Conservation (phyloP, 768 basidiomycete species). For the Candolleomyces efflorescens region DNA sequence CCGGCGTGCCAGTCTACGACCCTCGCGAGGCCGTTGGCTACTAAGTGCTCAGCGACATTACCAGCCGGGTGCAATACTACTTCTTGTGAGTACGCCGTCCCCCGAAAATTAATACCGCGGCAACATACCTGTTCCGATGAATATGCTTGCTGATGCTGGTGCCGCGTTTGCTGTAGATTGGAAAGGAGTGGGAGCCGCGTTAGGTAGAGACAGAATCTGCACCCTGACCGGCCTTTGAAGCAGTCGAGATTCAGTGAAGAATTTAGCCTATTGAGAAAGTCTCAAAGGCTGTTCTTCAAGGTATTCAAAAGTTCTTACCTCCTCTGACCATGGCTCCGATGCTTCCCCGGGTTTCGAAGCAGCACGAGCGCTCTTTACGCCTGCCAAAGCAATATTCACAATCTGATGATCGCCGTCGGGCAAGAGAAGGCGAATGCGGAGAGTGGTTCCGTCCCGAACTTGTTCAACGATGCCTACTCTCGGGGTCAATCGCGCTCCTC, state of each 20-base stretch:
- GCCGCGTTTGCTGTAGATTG: slow-evolving; percentile 51
- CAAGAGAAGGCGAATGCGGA: slow-evolving; percentile 85
- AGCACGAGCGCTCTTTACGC: slow-evolving; percentile 70
- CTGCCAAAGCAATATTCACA: slow-evolving; percentile 80
- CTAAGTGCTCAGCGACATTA: slow-evolving; percentile 89
- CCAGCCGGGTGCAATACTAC: slow-evolving; percentile 87
- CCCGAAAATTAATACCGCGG: not conserved
- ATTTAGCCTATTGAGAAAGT: slow-evolving; percentile 65
- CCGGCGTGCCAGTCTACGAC: slow-evolving; percentile 98
- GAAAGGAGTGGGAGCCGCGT: slow-evolving; percentile 75
- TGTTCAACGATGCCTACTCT: slow-evolving; percentile 82
- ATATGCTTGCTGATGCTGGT: slow-evolving; percentile 72
- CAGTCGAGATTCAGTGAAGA: slow-evolving; percentile 87
- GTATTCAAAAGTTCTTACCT: slow-evolving; percentile 42
- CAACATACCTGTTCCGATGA: slow-evolving; percentile 77
- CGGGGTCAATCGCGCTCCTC: slow-evolving; percentile 6
- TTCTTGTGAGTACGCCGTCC: slow-evolving; percentile 7
- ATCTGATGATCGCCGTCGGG: slow-evolving; percentile 89
- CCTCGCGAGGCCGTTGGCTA: slow-evolving; percentile 80
- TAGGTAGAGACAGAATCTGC: slow-evolving; percentile 76
- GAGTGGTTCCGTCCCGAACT: slow-evolving; percentile 87
- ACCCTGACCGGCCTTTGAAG: slow-evolving; percentile 77
- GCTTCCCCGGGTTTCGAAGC: slow-evolving; percentile 70
- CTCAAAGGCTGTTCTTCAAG: slow-evolving; percentile 9
- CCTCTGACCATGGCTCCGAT: slow-evolving; percentile 85